These are phyloP conservation scores for Fusarium clavum DNA, from an alignment of 2,329 filamentous ascomycete species.

Conservation along the genomic window DNA sequence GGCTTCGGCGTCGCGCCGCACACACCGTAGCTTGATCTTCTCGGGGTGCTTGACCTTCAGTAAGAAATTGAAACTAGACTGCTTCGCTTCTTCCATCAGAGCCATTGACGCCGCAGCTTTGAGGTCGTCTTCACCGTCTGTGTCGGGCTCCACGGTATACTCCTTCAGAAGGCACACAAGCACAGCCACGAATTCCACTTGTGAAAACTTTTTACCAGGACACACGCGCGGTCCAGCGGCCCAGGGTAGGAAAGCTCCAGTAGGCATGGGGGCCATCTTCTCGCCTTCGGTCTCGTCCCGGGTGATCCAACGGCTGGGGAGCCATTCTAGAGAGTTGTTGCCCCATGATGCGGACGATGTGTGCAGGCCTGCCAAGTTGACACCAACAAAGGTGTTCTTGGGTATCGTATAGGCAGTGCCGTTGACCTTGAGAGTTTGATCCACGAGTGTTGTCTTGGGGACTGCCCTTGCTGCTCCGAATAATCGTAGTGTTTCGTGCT, in stretches of 20 bases:
- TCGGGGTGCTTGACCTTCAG: conserved; percentile 42
- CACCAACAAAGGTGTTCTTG: conserved; percentile 33
- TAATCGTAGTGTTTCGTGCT: conserved; percentile 39
- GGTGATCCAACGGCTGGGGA: conserved; percentile 38
- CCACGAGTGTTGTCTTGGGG: conserved; percentile 31
- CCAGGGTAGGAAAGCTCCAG: conserved; percentile 36
- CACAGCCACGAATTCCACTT: conserved; percentile 43
- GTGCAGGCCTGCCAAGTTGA: conserved; percentile 36
- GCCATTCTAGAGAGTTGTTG: conserved; percentile 34
- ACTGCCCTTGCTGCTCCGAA: conserved; percentile 37
- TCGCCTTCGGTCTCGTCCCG: conserved; percentile 23
- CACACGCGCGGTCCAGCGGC: conserved; percentile 34
- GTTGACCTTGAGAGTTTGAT: conserved; percentile 32
- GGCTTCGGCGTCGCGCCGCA: conserved; percentile 8
- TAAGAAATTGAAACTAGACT: conserved; percentile 42
- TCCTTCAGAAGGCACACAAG: conserved; percentile 33
- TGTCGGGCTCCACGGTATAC: conserved; percentile 35
- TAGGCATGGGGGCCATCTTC: conserved; percentile 13
- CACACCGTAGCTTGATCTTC: conserved; percentile 37
- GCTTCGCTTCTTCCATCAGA: conserved; percentile 41
- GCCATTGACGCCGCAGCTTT: conserved; percentile 21
- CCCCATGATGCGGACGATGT: conserved; percentile 37
- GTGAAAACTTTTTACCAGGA: conserved; percentile 42
- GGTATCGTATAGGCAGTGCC: conserved; percentile 32
- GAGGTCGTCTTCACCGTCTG: conserved; percentile 17